Conservation (phyloP, 2,329 filamentous ascomycete species). For the Fusarium papillatum region DNA sequence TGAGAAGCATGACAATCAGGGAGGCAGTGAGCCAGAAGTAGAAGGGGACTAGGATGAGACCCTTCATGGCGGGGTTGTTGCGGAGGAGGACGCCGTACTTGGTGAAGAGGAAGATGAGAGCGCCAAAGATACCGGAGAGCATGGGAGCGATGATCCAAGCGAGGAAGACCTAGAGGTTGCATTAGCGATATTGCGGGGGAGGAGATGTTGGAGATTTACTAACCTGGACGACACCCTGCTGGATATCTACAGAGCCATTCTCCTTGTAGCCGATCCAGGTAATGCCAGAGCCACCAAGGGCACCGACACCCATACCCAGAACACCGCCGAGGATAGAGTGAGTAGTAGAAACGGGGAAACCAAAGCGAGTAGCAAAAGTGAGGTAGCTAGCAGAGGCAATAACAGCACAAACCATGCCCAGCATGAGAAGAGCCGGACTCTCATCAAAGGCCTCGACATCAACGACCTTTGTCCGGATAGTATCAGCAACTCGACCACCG, state of each 20-base stretch:
- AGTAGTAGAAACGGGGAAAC: conserved; percentile 72
- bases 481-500: conserved; percentile 71
- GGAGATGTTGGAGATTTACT: neutral
- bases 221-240: conserved; percentile 66
- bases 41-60: conserved; percentile 65
- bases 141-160: conserved; percentile 73
- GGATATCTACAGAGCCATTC: conserved; percentile 51
- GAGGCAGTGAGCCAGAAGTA: conserved; percentile 70
- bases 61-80: conserved; percentile 65
- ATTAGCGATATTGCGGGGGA: neutral
- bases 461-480: conserved; percentile 73
- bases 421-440: conserved; percentile 67
- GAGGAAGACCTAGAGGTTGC: conserved; percentile 67
- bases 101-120: conserved; percentile 67
- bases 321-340: conserved; percentile 73
- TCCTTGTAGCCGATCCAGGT: conserved; percentile 65
- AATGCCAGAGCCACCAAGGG: conserved; percentile 64
- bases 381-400: conserved; percentile 67
- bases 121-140: conserved; percentile 65
- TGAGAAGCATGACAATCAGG: conserved; percentile 71
- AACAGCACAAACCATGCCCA: conserved; percentile 70
- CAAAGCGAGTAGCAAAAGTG: conserved; percentile 67
- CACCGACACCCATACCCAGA: conserved; percentile 70
- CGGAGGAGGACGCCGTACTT: conserved; percentile 70
- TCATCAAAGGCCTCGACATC: conserved; percentile 59